Conservation (phyloP, 345 rosid genomes). For the Leavenworthia alabamica region DNA sequence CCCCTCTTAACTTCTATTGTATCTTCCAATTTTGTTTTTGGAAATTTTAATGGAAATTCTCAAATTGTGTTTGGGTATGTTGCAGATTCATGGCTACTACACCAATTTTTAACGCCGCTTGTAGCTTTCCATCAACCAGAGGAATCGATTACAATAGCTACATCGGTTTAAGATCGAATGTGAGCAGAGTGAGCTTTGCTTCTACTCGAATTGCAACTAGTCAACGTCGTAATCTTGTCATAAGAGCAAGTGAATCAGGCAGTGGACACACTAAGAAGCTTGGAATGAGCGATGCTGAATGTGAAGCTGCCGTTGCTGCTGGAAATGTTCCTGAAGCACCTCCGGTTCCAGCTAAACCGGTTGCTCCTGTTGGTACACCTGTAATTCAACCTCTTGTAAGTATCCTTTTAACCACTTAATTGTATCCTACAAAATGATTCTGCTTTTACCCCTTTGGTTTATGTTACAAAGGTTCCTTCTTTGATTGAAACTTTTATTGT, state of each 20-base stretch:
- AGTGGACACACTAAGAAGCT: conserved; percentile 42
- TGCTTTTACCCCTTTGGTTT: too few species aligned
- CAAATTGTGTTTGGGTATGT: background rate
- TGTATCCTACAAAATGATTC: too few species aligned
- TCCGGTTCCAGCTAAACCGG: conserved; percentile 71
- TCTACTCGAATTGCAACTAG: conserved; percentile 8
- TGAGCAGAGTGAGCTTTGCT: conserved; percentile 22
- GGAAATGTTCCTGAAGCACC: conserved; percentile 83
- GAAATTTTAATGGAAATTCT: background rate
- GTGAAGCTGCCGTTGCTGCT: conserved; percentile 79
- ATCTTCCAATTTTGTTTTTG: background rate
- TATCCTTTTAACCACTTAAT: too few species aligned
- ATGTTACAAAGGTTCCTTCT: too few species aligned
- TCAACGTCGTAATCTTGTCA: conserved; percentile 21
- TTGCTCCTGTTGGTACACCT: conserved; percentile 77
- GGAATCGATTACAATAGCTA: conserved; percentile 29
- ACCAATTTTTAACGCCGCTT: conserved; percentile 29
- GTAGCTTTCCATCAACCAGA: conserved; percentile 26
- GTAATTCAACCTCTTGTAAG: conserved; percentile 57
- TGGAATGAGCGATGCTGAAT: conserved; percentile 65
- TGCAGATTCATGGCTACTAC: conserved; percentile 39
- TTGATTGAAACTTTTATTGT: too few species aligned
- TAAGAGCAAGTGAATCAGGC: conserved; percentile 40
- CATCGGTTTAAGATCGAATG: conserved; percentile 20
- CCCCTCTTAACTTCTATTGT: background rate